These are phyloP conservation scores for Strigomonas culicis DNA, from an alignment of 208 protist species.

Conservation along the genomic window DNA sequence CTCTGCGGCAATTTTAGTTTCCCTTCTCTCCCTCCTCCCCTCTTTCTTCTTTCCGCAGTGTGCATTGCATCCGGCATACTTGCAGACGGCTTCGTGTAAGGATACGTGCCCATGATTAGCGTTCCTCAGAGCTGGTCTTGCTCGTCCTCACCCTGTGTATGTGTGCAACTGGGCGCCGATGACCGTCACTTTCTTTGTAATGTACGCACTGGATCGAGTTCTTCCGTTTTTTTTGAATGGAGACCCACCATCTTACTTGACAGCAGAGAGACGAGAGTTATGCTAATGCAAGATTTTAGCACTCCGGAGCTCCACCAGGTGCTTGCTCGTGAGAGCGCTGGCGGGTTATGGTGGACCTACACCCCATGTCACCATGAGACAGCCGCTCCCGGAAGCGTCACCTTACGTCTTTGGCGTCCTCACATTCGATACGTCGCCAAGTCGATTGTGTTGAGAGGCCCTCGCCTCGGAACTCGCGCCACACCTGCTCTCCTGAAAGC, in stretches of 20 bases:
- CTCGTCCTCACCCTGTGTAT: constrained; percentile 27
- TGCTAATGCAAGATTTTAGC: no score
- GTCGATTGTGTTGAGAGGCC: constrained; percentile 1
- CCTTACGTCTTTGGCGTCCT: neutral
- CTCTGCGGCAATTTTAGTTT: neutral
- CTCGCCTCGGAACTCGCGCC: neutral
- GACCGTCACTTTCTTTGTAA: constrained; percentile 15
- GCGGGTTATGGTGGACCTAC: neutral
- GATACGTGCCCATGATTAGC: constrained; percentile 32
- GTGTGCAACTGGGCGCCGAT: constrained; percentile 39
- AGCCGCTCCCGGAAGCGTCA: neutral
- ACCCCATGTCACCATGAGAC: no score
- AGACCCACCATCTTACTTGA: no score
- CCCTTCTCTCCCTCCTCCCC: constrained; percentile 10
- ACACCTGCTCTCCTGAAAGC: neutral
- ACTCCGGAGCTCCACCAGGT: neutral
- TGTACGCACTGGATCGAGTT: constrained; percentile 8
- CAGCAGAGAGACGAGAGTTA: no score
- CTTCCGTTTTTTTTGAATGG: neutral
- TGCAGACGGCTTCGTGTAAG: neutral
- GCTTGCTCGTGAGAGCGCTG: neutral
- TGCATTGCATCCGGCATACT: neutral
- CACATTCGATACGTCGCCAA: neutral
- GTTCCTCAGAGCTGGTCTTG: constrained; percentile 47
- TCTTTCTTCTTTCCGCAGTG: constrained; percentile 4